Conservation (phyloP, 441 rosid species). For the Gossypium aridum region DNA sequence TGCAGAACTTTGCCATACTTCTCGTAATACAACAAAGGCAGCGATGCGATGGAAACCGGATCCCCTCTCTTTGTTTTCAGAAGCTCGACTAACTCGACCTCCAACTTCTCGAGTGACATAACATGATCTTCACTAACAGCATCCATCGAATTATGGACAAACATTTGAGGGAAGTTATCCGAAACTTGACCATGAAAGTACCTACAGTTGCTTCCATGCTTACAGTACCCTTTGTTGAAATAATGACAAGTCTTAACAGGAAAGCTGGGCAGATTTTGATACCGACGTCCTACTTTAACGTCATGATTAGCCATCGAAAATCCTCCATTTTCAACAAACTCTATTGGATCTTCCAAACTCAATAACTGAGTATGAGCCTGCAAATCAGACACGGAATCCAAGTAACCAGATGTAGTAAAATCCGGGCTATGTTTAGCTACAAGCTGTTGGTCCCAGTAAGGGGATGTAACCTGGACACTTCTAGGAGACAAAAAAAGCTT, state of each 20-base stretch:
- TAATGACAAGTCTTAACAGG: conserved; percentile 52
- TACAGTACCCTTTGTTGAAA: conserved; percentile 60
- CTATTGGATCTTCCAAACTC: conserved; percentile 42
- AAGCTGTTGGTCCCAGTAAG: conserved; percentile 28
- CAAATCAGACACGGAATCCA: conserved; percentile 30
- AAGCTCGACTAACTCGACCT: conserved; percentile 47
- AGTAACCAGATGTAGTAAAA: conserved; percentile 17
- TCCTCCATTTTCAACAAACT: conserved; percentile 24
- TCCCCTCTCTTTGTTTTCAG: conserved; percentile 48
- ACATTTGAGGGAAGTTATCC: conserved; percentile 26
- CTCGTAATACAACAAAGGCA: conserved; percentile 59
- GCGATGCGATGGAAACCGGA: conserved; percentile 63
- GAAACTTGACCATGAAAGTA: conserved; percentile 43
- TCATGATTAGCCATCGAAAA: conserved; percentile 17
- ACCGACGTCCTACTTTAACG: conserved; percentile 21
- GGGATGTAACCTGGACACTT: conserved; percentile 19
- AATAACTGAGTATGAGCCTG: conserved; percentile 31
- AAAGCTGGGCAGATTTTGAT: conserved; percentile 23
- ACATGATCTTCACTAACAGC: conserved; percentile 31
- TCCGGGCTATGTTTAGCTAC: conserved; percentile 26
- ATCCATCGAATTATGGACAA: conserved; percentile 22
- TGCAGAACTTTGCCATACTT: conserved; percentile 55
- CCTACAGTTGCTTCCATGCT: conserved; percentile 60
- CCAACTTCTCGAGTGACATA: conserved; percentile 43
- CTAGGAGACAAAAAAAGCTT: conserved; percentile 18